Base-by-base conservation (phyloP, 2,329 filamentous ascomycete genomes). In the Diaporthe sp. region DNA sequence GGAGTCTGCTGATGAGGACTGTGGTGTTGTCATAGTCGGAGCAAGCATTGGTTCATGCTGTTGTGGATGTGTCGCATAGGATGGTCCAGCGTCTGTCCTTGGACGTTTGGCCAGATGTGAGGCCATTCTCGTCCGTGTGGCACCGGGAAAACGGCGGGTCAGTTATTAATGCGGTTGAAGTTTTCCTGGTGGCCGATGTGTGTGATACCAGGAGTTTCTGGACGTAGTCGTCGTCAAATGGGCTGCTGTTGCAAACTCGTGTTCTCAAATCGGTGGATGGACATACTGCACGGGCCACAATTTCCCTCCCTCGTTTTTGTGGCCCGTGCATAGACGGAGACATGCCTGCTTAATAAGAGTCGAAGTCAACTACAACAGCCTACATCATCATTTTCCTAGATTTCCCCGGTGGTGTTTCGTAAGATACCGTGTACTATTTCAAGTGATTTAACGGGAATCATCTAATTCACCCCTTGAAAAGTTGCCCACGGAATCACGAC, bases 11-110 rank as follows among this genome's bases (percentile, higher is more conserved):
- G 71, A 17, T 34, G 57, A 49, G 44, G 42, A 13, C 17, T 37
- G 34, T 25, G 28, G 46, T 46, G 12, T 55, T 39, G 34, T 44
- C 39, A 25, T 22, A 3, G 31, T 39, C 25, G 46, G 22, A 15
- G 34, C 34, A 7, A 25, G 17, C n/a, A 7, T 8, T 55, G 58
- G 46, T 42, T 44, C 46, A 19, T 28, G 15, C 7, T 46, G 42
- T 6, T 19, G 42, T 5, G 42, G 34, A 17, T 19, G 12, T 37
- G 4, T 3, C 22, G 22, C 46, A 73, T 12, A 28, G 7, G 58
- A 55, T 28, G 71, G 58, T 6, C 58, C 58, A 15, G 46, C 46
- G 31, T 65, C 71, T 34, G 46, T 65, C 34, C 71, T 51, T n/a
- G 17, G 71, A 39, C 46, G 46, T 19, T 73, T 65, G 8, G 71